Percentiles rank a stretch among this genome's conserved stretches.
Evolutionary conservation across 2,329 filamentous ascomycete species (phyloP).

Genomic region (Aspergillus jensenii): DNA sequence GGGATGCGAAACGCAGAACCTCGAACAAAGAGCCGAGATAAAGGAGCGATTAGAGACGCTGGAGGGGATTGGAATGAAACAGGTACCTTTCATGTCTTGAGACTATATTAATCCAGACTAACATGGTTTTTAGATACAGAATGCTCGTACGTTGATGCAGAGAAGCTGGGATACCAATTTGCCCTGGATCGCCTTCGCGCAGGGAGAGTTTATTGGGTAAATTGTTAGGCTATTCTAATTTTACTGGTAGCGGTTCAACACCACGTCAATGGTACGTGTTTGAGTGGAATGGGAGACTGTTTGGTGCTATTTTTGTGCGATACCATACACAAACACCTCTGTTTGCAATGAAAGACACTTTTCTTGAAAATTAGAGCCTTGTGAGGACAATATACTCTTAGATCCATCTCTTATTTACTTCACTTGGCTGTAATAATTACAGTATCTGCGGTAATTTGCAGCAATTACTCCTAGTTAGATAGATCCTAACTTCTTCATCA

Average conservation of each 20-base stretch:
- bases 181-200: constrained; percentile 40
- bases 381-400: not conserved
- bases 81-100: constrained; percentile 51
- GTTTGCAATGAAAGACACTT: not conserved
- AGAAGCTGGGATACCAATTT: constrained; percentile 38
- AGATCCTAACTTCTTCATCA: too few species aligned
- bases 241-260: not conserved
- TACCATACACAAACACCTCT: not conserved
- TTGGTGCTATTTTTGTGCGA: not conserved
- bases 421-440: not conserved
- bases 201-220: constrained; percentile 42
- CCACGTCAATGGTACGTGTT: not conserved
- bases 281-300: not conserved
- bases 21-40: constrained; percentile 58
- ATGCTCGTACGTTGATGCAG: constrained; percentile 42
- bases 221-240: not conserved
- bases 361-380: not conserved
- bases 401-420: not conserved
- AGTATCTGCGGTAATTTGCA: not conserved
- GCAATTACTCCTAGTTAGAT: too few species aligned
- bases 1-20: constrained; percentile 68
- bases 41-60: constrained; percentile 65
- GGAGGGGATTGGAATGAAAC: constrained; percentile 73
- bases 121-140: constrained; percentile 33
- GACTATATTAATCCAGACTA: not conserved